Evolutionary conservation across 2,329 filamentous ascomycete genomes (phyloP).

Genomic region (Pseudomassariella vexata): DNA sequence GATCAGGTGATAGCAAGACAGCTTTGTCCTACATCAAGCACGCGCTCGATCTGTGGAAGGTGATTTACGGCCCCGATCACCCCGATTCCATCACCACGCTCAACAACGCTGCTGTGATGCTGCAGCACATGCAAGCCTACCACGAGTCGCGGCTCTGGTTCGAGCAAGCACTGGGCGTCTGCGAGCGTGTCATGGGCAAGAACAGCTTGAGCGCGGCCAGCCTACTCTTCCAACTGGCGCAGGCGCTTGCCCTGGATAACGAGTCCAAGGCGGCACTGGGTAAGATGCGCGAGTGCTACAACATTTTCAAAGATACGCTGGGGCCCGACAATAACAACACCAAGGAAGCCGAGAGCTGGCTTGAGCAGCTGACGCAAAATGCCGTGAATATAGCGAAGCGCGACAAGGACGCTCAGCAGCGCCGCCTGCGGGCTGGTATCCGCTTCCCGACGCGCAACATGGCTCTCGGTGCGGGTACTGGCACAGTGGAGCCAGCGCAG

Average conservation of each 20-base stretch:
- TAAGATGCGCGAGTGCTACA: constrained; percentile 94
- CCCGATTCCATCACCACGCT: constrained; percentile 97
- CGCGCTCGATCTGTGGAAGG: constrained; percentile 91
- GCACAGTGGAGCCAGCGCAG: constrained; percentile 26
- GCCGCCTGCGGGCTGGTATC: constrained; percentile 65
- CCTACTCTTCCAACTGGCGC: constrained; percentile 92
- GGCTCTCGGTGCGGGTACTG: constrained; percentile 44
- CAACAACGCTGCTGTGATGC: constrained; percentile 98
- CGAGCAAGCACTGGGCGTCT: constrained; percentile 83
- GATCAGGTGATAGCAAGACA: constrained; percentile 79
- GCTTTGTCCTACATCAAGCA: constrained; percentile 89
- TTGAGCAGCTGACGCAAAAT: constrained; percentile 92
- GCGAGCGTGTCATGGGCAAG: constrained; percentile 83
- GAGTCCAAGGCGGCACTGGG: constrained; percentile 87
- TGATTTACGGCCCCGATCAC: constrained; percentile 89
- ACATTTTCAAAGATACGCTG: constrained; percentile 84
- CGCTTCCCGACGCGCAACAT: constrained; percentile 61
- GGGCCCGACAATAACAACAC: constrained; percentile 93
- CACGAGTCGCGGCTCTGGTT: constrained; percentile 96
- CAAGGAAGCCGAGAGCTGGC: constrained; percentile 94
- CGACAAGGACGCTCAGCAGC: constrained; percentile 76
- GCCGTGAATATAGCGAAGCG: constrained; percentile 93
- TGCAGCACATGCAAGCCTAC: constrained; percentile 91
- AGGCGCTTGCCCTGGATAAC: constrained; percentile 90
- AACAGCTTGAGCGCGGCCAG: constrained; percentile 91